Base-by-base conservation (phyloP, 1,284 basidiomycete genomes). In the Amylostereum areolatum region DNA sequence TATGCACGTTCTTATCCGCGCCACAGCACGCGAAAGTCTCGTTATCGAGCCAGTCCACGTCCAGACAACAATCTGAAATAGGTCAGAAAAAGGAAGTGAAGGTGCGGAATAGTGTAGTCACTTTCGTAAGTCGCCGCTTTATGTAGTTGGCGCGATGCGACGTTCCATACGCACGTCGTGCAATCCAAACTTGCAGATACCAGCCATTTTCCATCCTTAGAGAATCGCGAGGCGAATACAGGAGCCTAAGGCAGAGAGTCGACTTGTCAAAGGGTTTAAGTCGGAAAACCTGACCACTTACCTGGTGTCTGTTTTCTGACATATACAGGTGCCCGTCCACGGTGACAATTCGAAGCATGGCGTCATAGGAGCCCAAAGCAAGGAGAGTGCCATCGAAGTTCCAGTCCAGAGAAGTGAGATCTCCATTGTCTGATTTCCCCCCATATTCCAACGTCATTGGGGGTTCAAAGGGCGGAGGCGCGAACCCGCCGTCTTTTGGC, bases 31-130 rank as follows among this genome's bases (percentile, higher is more conserved):
- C 85, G 57, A 91, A 92, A 4, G 75, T 78, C 24, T 75, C 71
- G 24, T 89, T 82, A 49, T 81, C 78, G 32, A 92, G 59, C 89
- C 90, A 92, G 52, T 88, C 88, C 12, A 87, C 76, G 58, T 92
- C 89, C 60, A 92, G 65, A 62, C 88, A 88, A 58, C 85, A 87
- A 61, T 84, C 87, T 81, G 52, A 34, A 44, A 34, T 6, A 46
- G 29, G 43, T 51, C n/a, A 51, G 35, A 48, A 6, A 50, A 43
- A 52, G 36, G 43, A 30, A 52, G 39, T 42, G 3, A 52, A 37
- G n/a, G 11, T 55, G 59, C 54, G 54, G 50, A 56, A 52, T 44
- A 45, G 30, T 35, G 28, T 28, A 47, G 12, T 43, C 43, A 52
- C 48, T 73, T 66, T 87, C 87, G 61, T 68, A 75, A 49, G 67